A percentile compares a stretch with the other conserved stretches of the same genome.
Conservation (phyloP, 805 yeast species). For the Metschnikowia shivogae region DNA sequence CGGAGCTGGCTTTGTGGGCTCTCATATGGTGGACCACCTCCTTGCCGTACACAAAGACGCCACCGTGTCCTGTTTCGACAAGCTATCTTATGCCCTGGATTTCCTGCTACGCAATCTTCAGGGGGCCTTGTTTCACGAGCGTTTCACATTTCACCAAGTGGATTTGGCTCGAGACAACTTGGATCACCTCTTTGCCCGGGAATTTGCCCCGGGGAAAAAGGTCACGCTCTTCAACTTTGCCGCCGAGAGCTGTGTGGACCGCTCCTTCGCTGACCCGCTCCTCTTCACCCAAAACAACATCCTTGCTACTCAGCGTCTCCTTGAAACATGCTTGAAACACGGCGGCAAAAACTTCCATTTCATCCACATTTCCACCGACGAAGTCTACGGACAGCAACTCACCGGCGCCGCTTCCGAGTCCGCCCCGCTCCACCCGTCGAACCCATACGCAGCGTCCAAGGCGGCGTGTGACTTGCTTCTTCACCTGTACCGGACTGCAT, state of each 20-base stretch:
- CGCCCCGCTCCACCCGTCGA: slow-evolving; percentile 44
- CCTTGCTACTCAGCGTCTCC: slow-evolving; percentile 43
- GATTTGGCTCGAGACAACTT: slow-evolving; percentile 33
- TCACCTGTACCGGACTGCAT: slow-evolving; percentile 42
- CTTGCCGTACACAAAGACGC: slow-evolving; percentile 26
- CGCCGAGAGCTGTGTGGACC: slow-evolving; percentile 54
- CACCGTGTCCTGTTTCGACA: slow-evolving; percentile 43
- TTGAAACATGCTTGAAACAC: slow-evolving; percentile 31
- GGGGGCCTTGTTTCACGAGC: slow-evolving; percentile 10
- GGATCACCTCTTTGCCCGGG: slow-evolving; percentile 10
- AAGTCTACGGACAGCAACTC: slow-evolving; percentile 50
- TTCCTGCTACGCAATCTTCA: slow-evolving; percentile 22
- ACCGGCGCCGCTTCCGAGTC: slow-evolving; percentile 28
- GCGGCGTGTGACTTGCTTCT: slow-evolving; percentile 51
- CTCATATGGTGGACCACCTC: slow-evolving; percentile 40
- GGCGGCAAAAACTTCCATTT: slow-evolving; percentile 10
- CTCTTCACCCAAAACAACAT: slow-evolving; percentile 44
- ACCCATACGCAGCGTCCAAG: slow-evolving; percentile 55
- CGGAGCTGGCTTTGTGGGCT: slow-evolving; percentile 57
- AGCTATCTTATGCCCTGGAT: slow-evolving; percentile 43
- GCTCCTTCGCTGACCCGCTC: slow-evolving; percentile 43
- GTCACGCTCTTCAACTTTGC: slow-evolving; percentile 46
- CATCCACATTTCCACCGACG: slow-evolving; percentile 53
- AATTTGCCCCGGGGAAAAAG: slow-evolving; percentile 5
- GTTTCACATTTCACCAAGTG: slow-evolving; percentile 24